Evolutionary conservation across 2,329 filamentous ascomycete species (phyloP).

Genomic region (Dichotomopilus funicola): DNA sequence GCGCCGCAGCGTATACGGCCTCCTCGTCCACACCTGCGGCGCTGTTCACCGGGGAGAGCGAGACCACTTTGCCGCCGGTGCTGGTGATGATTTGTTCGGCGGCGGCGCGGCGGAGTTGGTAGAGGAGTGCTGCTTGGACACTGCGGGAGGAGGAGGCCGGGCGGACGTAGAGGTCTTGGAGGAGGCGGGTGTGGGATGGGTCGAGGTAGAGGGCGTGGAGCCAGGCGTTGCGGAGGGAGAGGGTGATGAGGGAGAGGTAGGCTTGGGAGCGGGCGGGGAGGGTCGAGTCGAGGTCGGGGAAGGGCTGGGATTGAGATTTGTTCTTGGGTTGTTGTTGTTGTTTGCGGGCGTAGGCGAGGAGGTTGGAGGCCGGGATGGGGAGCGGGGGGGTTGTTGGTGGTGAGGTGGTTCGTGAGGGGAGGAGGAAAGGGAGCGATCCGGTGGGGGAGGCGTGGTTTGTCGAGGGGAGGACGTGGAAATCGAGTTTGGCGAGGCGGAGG

Average conservation of each 20-base stretch:
- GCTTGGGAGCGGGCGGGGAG: slow-evolving; percentile 54
- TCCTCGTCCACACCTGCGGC: slow-evolving; percentile 21
- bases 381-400: slow-evolving; percentile 27
- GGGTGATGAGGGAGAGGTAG: slow-evolving; percentile 71
- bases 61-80: slow-evolving; percentile 13
- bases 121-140: slow-evolving; percentile 56
- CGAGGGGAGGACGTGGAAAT: slow-evolving; percentile 62
- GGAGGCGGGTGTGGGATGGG: slow-evolving; percentile 60
- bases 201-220: slow-evolving; percentile 78
- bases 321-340: slow-evolving; percentile 2
- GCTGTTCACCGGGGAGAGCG: slow-evolving; percentile 11
- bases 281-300: neutral
- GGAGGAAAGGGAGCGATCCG: slow-evolving; percentile 80
- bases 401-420: slow-evolving; percentile 37
- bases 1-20: slow-evolving; percentile 38
- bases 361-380: slow-evolving; percentile 23
- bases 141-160: slow-evolving; percentile 53
- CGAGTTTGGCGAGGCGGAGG: slow-evolving; percentile 66
- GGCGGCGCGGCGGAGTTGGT: slow-evolving; percentile 67
- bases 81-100: slow-evolving; percentile 63
- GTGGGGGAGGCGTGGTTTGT: slow-evolving; percentile 91
- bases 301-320: neutral
- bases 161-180: slow-evolving; percentile 63
- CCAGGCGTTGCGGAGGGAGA: slow-evolving; percentile 79
- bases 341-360: slow-evolving; percentile 21